phyloP scores from a whole-genome alignment of 441 rosid genomes.

The Syzygium malaccense region DNA sequence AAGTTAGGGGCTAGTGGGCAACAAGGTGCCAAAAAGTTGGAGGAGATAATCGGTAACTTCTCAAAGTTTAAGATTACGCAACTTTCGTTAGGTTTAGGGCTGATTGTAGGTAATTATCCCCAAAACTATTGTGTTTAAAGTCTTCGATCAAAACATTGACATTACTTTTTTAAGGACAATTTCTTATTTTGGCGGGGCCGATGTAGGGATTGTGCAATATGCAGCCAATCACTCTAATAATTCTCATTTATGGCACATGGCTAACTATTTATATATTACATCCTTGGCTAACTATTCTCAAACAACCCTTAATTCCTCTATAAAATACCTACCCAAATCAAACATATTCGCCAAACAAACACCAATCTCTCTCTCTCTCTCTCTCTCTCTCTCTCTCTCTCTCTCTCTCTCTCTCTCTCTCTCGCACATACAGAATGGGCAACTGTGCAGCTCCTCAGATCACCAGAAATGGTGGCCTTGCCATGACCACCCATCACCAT shows the following conservation, averaged over 20 bases:
- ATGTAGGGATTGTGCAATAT: not conserved
- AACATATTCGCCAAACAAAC: not conserved
- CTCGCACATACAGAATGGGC: not conserved
- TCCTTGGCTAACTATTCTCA: not conserved
- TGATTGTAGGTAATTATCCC: too few species aligned
- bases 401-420: not conserved
- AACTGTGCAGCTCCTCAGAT: not conserved
- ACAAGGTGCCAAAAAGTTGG: not conserved
- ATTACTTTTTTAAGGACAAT: not conserved
- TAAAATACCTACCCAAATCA: not conserved
- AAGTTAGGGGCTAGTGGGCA: not conserved
- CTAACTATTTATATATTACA: not conserved
- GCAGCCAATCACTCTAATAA: not conserved
- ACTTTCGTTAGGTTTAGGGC: too few species aligned
- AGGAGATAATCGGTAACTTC: not conserved
- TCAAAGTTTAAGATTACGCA: not conserved
- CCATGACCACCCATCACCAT: not conserved
- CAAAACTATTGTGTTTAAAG: too few species aligned
- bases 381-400: not conserved
- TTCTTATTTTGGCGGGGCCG: not conserved
- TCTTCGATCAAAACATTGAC: not conserved
- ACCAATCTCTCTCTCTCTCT: not conserved
- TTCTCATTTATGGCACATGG: not conserved
- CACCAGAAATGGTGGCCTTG: not conserved
- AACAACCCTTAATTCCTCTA: not conserved